Evolutionary conservation across 192 early-diverging fungal genomes (phyloP), one percentile per base, ranked within the genome.

Genomic region (Coemansia sp.): DNA sequence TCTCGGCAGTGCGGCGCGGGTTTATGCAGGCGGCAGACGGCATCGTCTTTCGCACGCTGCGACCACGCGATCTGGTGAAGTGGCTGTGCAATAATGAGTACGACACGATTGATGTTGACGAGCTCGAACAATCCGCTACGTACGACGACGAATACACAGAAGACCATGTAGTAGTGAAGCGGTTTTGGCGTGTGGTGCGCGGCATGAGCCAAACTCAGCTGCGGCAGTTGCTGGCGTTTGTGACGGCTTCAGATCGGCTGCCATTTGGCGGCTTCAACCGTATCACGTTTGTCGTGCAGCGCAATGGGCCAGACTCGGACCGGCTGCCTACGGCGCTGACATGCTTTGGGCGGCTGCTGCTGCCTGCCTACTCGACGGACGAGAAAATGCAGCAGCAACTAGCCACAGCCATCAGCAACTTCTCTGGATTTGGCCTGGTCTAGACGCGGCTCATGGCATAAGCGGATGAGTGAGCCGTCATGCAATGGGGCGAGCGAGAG

Each of bases 261-360:
- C 96, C 96, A 8, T 72, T 96, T 40, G 89, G 90, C 49, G 95
- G 96, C 1, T 86, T 93, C 42, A 84, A 87, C 28, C 82, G 86
- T 28, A 75, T 98, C 32, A 88, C 90, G 23, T 98, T 98, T 92
- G 93, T 96, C 39, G 87, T 98, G 14, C 96, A 98, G 74, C 80
- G 95, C n/a, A 96, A 98, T 68, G 96, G 96, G 13, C 94, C 95
- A 0, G 95, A 98, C 69, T 89, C 87, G 23, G 89, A 95, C 42
- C 72, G 90, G 66, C 63, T 98, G 63, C 96, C 96, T 7, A 93
- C 96, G 1, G 91, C 93, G 8, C 74, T 95, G 72, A 98, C 96
- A 4, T 98, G 96, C 71, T 98, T 98, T 81, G 91, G 92, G 9
- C 80, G 95, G 21, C 63, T 98, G 10, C 64, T 98, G 52, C 82